A percentile compares a stretch with the other conserved stretches of the same genome.
Conservation (phyloP, 1,284 basidiomycete genomes). For the Apiotrichum gamsii region DNA sequence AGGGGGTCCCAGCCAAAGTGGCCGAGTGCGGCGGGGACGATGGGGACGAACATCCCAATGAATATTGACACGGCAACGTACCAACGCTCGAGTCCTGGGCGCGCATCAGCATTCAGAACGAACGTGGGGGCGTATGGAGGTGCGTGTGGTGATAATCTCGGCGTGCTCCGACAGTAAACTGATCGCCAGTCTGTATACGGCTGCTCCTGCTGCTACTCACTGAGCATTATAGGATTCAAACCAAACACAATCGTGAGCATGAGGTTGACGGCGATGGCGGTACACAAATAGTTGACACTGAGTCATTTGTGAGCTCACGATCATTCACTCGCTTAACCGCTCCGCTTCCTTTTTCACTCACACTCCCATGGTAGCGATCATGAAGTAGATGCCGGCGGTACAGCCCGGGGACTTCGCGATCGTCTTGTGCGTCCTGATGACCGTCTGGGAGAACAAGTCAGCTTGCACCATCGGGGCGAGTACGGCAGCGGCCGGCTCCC, state of each 20-base stretch:
- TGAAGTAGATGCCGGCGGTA: slow-evolving; percentile 27
- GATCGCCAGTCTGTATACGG: no score
- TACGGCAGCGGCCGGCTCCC: not conserved
- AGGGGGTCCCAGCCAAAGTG: slow-evolving; percentile 23
- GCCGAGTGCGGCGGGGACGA: slow-evolving; percentile 19
- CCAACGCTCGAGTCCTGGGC: slow-evolving; percentile 5
- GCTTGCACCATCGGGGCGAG: not conserved
- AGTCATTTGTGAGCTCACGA: not conserved
- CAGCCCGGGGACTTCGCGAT: slow-evolving; percentile 15
- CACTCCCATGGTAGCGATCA: slow-evolving; percentile 26
- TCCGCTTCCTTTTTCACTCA: slow-evolving; percentile 11
- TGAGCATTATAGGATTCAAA: slow-evolving; percentile 25
- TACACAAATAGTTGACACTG: slow-evolving; percentile 37
- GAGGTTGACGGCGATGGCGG: slow-evolving; percentile 36
- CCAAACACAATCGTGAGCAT: slow-evolving; percentile 32
- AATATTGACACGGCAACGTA: slow-evolving; percentile 17
- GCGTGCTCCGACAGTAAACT: no score
- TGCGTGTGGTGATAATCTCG: no score
- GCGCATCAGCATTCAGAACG: not conserved
- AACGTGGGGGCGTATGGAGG: no score
- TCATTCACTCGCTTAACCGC: no score
- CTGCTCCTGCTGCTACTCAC: slow-evolving; percentile 19
- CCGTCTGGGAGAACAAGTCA: not conserved
- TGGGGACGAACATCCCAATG: slow-evolving; percentile 18
- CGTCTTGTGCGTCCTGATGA: not conserved